Evolutionary conservation across 257 asterid genomes (phyloP).

Genomic region (Rubia yunnanensis): DNA sequence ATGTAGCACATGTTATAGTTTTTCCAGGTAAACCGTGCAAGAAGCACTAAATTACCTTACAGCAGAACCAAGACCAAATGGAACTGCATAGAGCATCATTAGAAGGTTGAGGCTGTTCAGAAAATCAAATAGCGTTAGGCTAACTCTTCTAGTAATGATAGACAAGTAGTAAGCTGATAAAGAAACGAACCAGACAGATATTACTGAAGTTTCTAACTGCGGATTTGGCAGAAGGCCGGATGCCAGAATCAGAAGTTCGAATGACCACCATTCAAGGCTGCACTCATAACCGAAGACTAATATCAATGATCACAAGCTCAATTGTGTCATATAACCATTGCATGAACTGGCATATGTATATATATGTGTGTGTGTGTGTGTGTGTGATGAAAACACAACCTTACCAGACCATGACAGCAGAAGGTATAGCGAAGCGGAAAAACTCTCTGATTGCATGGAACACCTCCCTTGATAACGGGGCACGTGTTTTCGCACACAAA

Average conservation of each 20-base stretch:
- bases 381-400: too few species aligned
- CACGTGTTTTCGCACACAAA: conserved; percentile 30
- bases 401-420: conserved; percentile 68
- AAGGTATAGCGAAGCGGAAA: conserved; percentile 47
- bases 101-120: too few species aligned
- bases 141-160: background rate
- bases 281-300: background rate
- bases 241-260: conserved; percentile 41
- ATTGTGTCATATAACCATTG: too few species aligned
- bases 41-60: too few species aligned
- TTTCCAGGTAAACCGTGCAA: too few species aligned
- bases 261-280: conserved; percentile 72
- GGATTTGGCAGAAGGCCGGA: conserved; percentile 56
- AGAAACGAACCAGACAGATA: conserved; percentile 44
- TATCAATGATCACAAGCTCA: background rate
- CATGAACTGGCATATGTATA: too few species aligned
- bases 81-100: too few species aligned
- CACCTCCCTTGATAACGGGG: conserved; percentile 30
- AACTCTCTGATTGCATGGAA: conserved; percentile 29
- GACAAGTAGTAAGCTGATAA: background rate
- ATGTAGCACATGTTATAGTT: too few species aligned
- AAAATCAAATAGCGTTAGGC: too few species aligned
- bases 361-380: too few species aligned
- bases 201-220: conserved; percentile 51
- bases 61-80: background rate